Conservation (phyloP, 1,284 basidiomycete species). For the Laetiporus sulphureus region DNA sequence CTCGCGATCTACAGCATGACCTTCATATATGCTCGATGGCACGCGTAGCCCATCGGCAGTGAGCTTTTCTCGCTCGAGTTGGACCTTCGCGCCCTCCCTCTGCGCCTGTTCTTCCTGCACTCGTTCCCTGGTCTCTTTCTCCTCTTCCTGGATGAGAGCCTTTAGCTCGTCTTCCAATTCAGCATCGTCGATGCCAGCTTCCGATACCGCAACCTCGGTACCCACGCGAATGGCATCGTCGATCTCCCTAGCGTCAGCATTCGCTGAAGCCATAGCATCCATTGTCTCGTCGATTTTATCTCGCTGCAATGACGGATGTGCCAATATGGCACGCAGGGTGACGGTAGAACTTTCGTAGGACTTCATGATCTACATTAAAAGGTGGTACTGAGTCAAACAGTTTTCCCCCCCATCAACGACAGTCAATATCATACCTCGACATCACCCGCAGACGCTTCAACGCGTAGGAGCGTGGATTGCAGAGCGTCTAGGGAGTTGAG, state of each 20-base stretch:
- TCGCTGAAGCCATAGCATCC: constrained; percentile 79
- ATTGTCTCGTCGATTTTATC: constrained; percentile 81
- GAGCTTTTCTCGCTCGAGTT: background rate
- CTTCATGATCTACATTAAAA: constrained; percentile 66
- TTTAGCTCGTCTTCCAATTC: constrained; percentile 59
- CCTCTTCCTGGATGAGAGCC: constrained; percentile 43
- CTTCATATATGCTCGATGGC: background rate
- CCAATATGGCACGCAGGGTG: constrained; percentile 70
- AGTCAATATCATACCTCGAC: constrained; percentile 56
- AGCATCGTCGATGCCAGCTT: constrained; percentile 44
- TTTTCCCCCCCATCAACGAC: background rate
- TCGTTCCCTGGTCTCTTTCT: constrained; percentile 37
- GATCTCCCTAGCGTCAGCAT: constrained; percentile 77
- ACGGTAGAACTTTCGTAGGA: constrained; percentile 78
- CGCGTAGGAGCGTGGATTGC: constrained; percentile 68
- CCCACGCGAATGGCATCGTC: constrained; percentile 72
- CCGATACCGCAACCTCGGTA: constrained; percentile 49
- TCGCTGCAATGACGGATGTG: constrained; percentile 73
- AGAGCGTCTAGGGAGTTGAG: constrained; percentile 70
- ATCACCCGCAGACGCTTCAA: constrained; percentile 86
- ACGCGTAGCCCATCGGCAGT: background rate
- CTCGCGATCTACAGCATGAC: too few species aligned
- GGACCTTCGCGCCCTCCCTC: constrained; percentile 6
- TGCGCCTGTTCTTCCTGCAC: constrained; percentile 30
- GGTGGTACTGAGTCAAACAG: background rate